A percentile compares a stretch with the other conserved stretches of the same genome.
These are phyloP conservation scores for Babesia ovis DNA, from an alignment of 169 alveolate species.

Conservation along the genomic window DNA sequence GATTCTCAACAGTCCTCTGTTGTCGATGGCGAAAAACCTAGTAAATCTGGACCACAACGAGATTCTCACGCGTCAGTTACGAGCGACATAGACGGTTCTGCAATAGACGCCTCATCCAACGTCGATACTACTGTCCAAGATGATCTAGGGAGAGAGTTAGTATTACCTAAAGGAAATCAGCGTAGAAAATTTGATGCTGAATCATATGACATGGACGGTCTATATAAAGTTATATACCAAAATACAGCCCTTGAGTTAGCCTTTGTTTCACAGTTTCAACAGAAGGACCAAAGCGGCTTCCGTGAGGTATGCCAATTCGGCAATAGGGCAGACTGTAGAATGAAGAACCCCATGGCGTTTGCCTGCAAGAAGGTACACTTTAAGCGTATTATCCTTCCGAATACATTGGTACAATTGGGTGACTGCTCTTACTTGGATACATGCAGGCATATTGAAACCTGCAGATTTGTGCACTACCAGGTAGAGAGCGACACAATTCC, in stretches of 20 bases:
- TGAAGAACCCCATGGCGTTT: slow-evolving; percentile 38
- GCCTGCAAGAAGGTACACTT: slow-evolving; percentile 66
- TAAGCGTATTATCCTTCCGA: slow-evolving; percentile 69
- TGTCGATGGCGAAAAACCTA: neutral
- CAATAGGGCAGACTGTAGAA: slow-evolving; percentile 70
- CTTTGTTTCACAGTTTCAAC: slow-evolving; percentile 27
- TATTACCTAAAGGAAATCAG: neutral
- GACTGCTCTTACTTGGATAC: slow-evolving; percentile 94
- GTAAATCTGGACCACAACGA: neutral
- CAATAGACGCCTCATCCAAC: neutral
- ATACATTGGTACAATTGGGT: slow-evolving; percentile 78
- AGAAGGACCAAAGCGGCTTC: slow-evolving; percentile 70
- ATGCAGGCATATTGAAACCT: slow-evolving; percentile 89
- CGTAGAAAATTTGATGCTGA: no score
- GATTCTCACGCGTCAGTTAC: neutral
- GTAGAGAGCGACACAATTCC: slow-evolving; percentile 70
- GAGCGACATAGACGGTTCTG: neutral
- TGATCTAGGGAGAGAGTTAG: neutral
- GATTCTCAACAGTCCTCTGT: slow-evolving; percentile 16
- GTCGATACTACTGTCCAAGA: neutral
- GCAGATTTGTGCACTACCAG: slow-evolving; percentile 90
- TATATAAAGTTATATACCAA: slow-evolving; percentile 62
- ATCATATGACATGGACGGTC: slow-evolving; percentile 39
- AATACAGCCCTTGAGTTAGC: slow-evolving; percentile 66
- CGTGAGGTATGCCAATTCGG: slow-evolving; percentile 71